Evolutionary conservation across 768 basidiomycete genomes (phyloP), one percentile per base, ranked within the genome.

Genomic region (Dioszegia hungarica): DNA sequence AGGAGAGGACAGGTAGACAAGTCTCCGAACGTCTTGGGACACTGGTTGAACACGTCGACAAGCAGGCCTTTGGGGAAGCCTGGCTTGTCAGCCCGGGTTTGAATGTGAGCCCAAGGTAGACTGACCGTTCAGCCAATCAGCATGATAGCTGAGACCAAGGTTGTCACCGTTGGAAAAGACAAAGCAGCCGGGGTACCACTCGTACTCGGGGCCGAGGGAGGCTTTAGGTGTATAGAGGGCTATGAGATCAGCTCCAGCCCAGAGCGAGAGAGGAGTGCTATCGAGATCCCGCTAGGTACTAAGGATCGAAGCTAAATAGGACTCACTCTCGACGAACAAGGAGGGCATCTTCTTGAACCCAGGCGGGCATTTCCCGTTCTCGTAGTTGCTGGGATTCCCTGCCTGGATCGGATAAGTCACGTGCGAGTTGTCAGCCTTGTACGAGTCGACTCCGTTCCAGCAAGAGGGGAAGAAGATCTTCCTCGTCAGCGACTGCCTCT

Each of bases 141-240:
- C 56, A 38, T 67, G 66, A 37, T 54, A 60, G 2, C 60, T 34
- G 39, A 59, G 57, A 4, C 66, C 66, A 34, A 54, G n/a, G 36
- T 48, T 54, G 29, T 67, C 66, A 3, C 66, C 66, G 34, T 61
- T 60, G 48, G 22, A 66, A 56, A 67, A 43, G 11, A 67, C 59
- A 17, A 67, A 51, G 44, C 66, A 67, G 17, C 66, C 66, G 2
- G 66, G 66, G 33, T 64, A 64, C 66, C 66, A 67, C 38, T 67
- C 60, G 34, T 63, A 67, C 3, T 60, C 60, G 34, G 54, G 56
- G 19, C 61, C 64, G 14, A 67, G 53, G 15, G 41, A 54, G 9
- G 36, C 53, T 12, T 53, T 54, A 17, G 57, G 47, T 20, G 53
- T 51, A 49, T 63, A 63, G 15, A 57, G 56, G 15, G 53, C 64